Conservation (phyloP, 805 yeast genomes). For the Saccharomycopsis fibuligera region DNA sequence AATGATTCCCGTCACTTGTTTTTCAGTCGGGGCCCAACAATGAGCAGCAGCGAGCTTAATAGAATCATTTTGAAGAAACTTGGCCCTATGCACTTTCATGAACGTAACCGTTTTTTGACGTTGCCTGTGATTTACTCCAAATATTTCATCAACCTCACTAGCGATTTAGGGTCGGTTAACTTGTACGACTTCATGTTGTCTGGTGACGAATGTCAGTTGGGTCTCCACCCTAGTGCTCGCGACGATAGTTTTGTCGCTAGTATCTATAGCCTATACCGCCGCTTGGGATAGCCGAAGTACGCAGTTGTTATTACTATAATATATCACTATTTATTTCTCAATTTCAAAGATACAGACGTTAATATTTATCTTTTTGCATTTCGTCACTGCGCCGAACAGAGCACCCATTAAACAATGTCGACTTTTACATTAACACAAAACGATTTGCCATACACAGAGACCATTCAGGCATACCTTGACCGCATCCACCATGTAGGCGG, state of each 20-base stretch:
- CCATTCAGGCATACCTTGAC: slow-evolving; percentile 4
- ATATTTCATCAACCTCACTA: background rate
- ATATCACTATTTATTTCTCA: too few species aligned
- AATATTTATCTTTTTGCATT: too few species aligned
- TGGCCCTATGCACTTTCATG: background rate
- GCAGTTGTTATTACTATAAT: too few species aligned
- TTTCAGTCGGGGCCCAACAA: background rate
- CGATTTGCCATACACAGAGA: slow-evolving; percentile 5
- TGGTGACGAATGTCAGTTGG: background rate
- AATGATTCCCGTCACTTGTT: background rate
- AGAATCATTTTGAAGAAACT: background rate
- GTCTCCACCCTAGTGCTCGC: background rate
- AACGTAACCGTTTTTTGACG: background rate
- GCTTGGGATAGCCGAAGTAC: background rate
- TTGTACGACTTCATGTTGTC: background rate
- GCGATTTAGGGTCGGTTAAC: background rate
- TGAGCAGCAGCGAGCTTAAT: background rate
- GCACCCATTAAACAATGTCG: too few species aligned
- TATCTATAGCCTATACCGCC: background rate
- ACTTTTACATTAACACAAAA: too few species aligned
- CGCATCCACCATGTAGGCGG: background rate
- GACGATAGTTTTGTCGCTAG: background rate
- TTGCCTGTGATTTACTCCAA: background rate
- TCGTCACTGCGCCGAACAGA: too few species aligned
- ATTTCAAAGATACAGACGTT: too few species aligned